phyloP scores from a whole-genome alignment of 345 rosid genomes.

The Camelina sativa region DNA sequence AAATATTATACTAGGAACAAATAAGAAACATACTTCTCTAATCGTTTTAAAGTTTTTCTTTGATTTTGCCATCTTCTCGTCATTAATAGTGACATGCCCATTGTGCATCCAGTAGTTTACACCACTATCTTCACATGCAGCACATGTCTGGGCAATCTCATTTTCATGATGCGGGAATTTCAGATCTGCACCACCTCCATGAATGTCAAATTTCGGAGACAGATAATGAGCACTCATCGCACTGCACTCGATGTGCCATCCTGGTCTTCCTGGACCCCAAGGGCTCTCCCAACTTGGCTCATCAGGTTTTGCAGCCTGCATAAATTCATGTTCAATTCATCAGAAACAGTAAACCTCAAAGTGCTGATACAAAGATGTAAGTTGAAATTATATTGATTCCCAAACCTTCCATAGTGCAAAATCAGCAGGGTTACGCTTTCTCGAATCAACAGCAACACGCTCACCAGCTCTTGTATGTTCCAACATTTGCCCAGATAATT shows the following conservation, averaged over 20 bases:
- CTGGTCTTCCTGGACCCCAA: constrained; percentile 96
- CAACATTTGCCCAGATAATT: constrained; percentile 68
- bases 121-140: constrained; percentile 64
- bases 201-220: constrained; percentile 72
- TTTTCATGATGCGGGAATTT: constrained; percentile 89
- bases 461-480: constrained; percentile 85
- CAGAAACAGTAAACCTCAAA: constrained; percentile 13
- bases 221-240: constrained; percentile 91
- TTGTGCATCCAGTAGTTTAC: constrained; percentile 90
- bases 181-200: constrained; percentile 86
- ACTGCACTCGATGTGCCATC: constrained; percentile 99
- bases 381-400: background rate
- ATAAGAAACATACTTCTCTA: constrained; percentile 57
- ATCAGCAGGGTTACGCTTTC: constrained; percentile 87
- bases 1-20: background rate
- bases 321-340: constrained; percentile 1
- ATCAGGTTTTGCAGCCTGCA: constrained; percentile 88
- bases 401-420: constrained; percentile 93
- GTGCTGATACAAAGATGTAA: background rate
- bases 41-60: constrained; percentile 72
- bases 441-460: constrained; percentile 80
- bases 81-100: constrained; percentile 84
- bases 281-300: constrained; percentile 93
- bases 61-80: constrained; percentile 89
- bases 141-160: constrained; percentile 85